Conservation (phyloP, 805 yeast genomes). For the Phaffomyces opuntiae region DNA sequence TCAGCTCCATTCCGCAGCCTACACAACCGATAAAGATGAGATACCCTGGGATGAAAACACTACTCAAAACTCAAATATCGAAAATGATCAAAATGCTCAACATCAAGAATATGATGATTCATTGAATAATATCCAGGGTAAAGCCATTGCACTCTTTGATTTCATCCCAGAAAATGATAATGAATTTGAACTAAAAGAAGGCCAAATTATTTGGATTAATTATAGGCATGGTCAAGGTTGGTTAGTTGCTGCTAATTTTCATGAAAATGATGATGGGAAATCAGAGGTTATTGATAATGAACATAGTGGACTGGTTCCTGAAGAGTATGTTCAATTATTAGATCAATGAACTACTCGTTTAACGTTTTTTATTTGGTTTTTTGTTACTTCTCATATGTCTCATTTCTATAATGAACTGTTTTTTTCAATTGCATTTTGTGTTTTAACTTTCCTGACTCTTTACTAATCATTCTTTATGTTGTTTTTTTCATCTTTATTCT, state of each 20-base stretch:
- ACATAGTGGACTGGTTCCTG: constrained; percentile 84
- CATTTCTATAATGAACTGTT: too few relatives aligned
- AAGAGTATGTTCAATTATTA: constrained; percentile 72
- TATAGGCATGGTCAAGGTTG: constrained; percentile 98
- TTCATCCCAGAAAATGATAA: constrained; percentile 92
- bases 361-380: background rate
- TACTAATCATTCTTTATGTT: too few relatives aligned
- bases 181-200: constrained; percentile 71
- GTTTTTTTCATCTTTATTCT: too few relatives aligned
- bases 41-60: constrained; percentile 13
- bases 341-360: background rate
- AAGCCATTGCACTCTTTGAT: constrained; percentile 84
- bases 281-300: constrained; percentile 28
- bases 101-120: constrained; percentile 10
- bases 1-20: constrained; percentile 17
- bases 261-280: constrained; percentile 53
- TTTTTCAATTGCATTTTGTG: too few relatives aligned
- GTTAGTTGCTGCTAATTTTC: constrained; percentile 66
- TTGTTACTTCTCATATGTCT: too few relatives aligned
- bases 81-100: constrained; percentile 16
- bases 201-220: constrained; percentile 78
- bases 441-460: too few relatives aligned
- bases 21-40: background rate
- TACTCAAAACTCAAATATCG: constrained; percentile 5
- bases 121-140: constrained; percentile 30